phyloP scores from a whole-genome alignment of 2,329 filamentous ascomycete genomes.

The Pezicula radicicola region DNA sequence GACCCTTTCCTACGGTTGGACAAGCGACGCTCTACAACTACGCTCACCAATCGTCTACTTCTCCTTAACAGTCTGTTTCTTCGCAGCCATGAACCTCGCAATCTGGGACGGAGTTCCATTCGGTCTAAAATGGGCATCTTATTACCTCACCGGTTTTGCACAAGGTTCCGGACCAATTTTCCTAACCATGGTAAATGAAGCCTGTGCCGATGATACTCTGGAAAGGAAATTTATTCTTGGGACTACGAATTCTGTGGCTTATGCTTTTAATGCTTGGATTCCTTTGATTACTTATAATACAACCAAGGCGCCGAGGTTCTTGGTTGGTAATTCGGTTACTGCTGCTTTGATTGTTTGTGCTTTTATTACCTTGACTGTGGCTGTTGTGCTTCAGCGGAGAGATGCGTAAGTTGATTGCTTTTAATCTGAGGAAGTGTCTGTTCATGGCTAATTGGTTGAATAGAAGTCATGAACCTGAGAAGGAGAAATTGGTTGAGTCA shows the following conservation, averaged over 20 bases:
- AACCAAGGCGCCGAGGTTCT: conserved; percentile 19
- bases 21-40: conserved; percentile 23
- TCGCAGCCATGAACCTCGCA: conserved; percentile 22
- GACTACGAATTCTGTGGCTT: conserved; percentile 22
- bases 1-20: conserved; percentile 26
- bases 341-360: conserved; percentile 21
- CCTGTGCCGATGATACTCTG: conserved; percentile 16
- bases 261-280: conserved; percentile 26
- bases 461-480: too few species aligned
- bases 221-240: conserved; percentile 23
- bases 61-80: conserved; percentile 21
- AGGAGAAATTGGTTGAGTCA: too few species aligned
- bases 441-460: too few species aligned
- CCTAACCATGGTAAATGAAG: conserved; percentile 25
- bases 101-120: conserved; percentile 24
- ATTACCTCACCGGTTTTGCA: conserved; percentile 23
- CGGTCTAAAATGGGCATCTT: conserved; percentile 23
- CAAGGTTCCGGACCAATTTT: conserved; percentile 24
- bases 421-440: too few species aligned
- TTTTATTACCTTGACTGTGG: conserved; percentile 17
- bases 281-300: conserved; percentile 23
- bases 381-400: conserved; percentile 15
- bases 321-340: conserved; percentile 22
- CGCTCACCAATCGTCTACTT: conserved; percentile 23
- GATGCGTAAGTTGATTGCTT: conserved; percentile 14